Base-by-base conservation (phyloP, 352 stramenopile genomes). In the Phytophthora foliorum region DNA sequence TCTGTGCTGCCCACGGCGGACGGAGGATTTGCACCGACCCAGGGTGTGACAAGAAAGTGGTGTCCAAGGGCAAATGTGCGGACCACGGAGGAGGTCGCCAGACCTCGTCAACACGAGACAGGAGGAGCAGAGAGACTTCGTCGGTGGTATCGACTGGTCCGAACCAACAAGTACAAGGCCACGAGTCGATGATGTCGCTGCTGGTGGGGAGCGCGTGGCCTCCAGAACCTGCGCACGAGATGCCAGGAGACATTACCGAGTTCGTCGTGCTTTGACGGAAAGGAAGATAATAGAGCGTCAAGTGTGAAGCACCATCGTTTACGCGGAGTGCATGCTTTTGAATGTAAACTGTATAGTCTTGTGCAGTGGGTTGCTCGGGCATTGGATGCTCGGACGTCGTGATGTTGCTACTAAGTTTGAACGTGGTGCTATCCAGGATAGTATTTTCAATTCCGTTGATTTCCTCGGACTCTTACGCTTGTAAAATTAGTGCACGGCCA, bases 31-130 rank as follows among this genome's bases (percentile, higher is more conserved):
- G 63, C 27, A 60, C 38, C 4, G 6, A 31, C 5, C 29, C 48
- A 45, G 49, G n/a, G 19, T 71, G 63, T 44, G 64, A 25, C 48
- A 71, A 71, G 63, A 71, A 57, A 21, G 63, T 71, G 27, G 64
- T 46, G 38, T 71, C 63, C 63, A 71, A 56, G 48, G 63, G 63
- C 10, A 51, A 60, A 29, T 71, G 63, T 13, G 55, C 38, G n/a
- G 63, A 71, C 14, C 63, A 71, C n/a, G 63, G 63, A 34, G 63
- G 63, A n/a, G 56, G 63, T 1, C 21, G 63, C 27, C 54, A 49
- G 52, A 56, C 10, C 0, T 52, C 45, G n/a, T n/a, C n/a, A n/a
- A n/a, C n/a, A n/a, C n/a, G n/a, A n/a, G n/a, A n/a, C 13, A 17
- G 34, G 17, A 41, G 34, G 3, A 17, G 8, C 34, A 41, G 34